These are phyloP conservation scores for carrot (Daucus carota) DNA, from an alignment of 129 eudicot species.

Conservation along the genomic window DH1_v3.0 NC_030383.2:5251501-5252000, in stretches of 20 bases:
- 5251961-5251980: conserved; percentile 90
- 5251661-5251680: not conserved
- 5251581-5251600: too few relatives aligned
- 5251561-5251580: not conserved
- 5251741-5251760: not conserved
- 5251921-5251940: conserved; percentile 86
- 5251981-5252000: conserved; percentile 81
- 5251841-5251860: not conserved
- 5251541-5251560: too few relatives aligned
- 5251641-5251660: not conserved
- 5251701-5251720: not conserved
- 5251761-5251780: not conserved
- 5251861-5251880: not conserved
- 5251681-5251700: not conserved
- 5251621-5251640: too few relatives aligned
- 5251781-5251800: not conserved
- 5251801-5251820: not conserved
- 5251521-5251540: not conserved
- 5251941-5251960: conserved; percentile 84
- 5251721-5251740: not conserved
- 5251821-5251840: not conserved
- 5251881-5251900: not conserved
- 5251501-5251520: not conserved
- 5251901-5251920: conserved; percentile 36
- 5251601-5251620: too few relatives aligned